A percentile compares a stretch with the other conserved stretches of the same genome.
phyloP scores from a whole-genome alignment of 2,329 filamentous ascomycete genomes.

The Macrophomina tecta region DNA sequence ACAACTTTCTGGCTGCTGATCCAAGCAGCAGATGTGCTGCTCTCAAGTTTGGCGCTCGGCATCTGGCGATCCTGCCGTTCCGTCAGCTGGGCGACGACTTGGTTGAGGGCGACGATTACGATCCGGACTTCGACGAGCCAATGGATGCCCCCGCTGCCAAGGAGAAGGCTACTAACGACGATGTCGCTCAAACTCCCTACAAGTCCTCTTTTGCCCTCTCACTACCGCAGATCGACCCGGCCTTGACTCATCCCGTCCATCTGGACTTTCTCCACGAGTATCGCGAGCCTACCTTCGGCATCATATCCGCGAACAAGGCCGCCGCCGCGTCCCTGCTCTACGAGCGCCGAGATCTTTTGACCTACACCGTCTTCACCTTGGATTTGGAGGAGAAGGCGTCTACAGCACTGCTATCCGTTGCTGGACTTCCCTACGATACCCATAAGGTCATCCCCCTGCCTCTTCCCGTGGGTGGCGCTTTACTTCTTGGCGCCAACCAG shows the following conservation, averaged over 20 bases:
- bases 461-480: constrained; percentile 83
- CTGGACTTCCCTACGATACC: constrained; percentile 84
- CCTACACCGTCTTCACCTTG: constrained; percentile 93
- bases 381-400: constrained; percentile 93
- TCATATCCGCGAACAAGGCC: constrained; percentile 78
- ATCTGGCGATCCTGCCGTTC: constrained; percentile 93
- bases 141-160: constrained; percentile 38
- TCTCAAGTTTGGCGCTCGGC: constrained; percentile 87
- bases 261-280: constrained; percentile 96
- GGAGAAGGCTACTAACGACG: constrained; percentile 40
- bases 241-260: constrained; percentile 85
- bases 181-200: constrained; percentile 69
- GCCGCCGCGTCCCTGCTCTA: constrained; percentile 75
- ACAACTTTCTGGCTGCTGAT: constrained; percentile 85
- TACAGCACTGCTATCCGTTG: constrained; percentile 87
- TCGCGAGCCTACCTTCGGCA: constrained; percentile 94
- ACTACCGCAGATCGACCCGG: constrained; percentile 85
- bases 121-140: constrained; percentile 75
- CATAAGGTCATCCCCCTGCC: constrained; percentile 83
- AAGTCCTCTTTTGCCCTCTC: constrained; percentile 91
- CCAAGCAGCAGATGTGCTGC: constrained; percentile 92
- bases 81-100: constrained; percentile 84
- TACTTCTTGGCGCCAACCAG: constrained; percentile 87
- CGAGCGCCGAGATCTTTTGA: constrained; percentile 82
- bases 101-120: constrained; percentile 84